Evolutionary conservation across 192 early-diverging fungal genomes (phyloP), one percentile per base, ranked within the genome.

Genomic region (Coemansia sp.): DNA sequence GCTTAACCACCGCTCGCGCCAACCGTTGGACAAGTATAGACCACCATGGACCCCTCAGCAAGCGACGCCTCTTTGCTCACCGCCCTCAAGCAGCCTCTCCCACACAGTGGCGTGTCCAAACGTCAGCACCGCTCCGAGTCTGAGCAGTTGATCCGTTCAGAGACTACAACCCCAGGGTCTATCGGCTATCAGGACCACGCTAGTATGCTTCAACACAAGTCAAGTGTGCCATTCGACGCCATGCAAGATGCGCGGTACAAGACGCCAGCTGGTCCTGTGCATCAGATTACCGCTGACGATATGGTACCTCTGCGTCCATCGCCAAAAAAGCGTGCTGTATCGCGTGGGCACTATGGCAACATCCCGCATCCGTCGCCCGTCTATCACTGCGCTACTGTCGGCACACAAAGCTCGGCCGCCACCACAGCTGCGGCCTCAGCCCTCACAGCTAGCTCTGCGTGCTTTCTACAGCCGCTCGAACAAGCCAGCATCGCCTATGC

Each of bases 251-350:
- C 38, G 33, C n/a, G 16, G 59, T 22, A 43, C 20, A 79, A 71
- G 60, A 66, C 77, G 20, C 57, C 79, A 4, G 66, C 75, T 41
- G 76, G 75, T 2, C 67, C 70, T 13, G 66, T 83, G 63, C 70
- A 71, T 16, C 70, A 75, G 34, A 75, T 80, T 11, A 66, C 82
- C 3, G 68, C 63, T 2, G 62, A 77, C 16, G 82, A 84, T 24
- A 67, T 74, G 66, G 41, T 68, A 34, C 51, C 52, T 9, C 63
- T 77, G 55, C 71, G 59, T 18, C 82, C 82, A 1, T 80, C 82
- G n/a, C 78, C 82, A 59, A 85, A 85, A 52, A 85, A 85, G 72
- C 82, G 82, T 13, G 82, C 82, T 3, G 72, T 85, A 16, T 85
- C 82, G 24, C 74, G 78, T 10, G 75, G 78, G 1, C 63, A 85